Conservation (phyloP, 208 protist species). For the Porcisia hertigi region DNA sequence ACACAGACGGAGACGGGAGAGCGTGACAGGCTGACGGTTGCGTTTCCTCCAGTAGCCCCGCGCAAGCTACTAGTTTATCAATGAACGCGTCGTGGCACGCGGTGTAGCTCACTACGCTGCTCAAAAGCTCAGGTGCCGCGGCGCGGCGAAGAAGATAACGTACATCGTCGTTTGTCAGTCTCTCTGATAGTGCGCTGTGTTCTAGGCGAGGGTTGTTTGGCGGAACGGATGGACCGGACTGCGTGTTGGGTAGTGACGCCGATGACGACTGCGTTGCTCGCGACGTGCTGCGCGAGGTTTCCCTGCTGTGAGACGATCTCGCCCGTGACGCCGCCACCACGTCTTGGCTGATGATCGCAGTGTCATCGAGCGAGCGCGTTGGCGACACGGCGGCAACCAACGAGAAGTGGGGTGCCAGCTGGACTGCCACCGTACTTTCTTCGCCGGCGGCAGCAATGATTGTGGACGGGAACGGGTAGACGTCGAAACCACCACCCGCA, state of each 20-base stretch:
- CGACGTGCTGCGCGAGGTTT: slow-evolving; percentile 18
- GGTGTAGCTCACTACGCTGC: slow-evolving; percentile 5
- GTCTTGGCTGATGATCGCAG: slow-evolving; percentile 57
- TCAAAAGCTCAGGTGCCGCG: slow-evolving; percentile 15
- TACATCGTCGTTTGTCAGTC: slow-evolving; percentile 21
- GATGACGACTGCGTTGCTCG: neutral
- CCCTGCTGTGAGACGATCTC: slow-evolving; percentile 23
- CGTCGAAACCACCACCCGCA: neutral
- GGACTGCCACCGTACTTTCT: slow-evolving; percentile 31
- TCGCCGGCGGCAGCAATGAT: slow-evolving; percentile 55
- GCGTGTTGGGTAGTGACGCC: slow-evolving; percentile 2
- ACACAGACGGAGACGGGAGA: slow-evolving; percentile 21
- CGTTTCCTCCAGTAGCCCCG: slow-evolving; percentile 17
- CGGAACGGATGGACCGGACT: slow-evolving; percentile 4
- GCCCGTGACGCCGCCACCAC: slow-evolving; percentile 50
- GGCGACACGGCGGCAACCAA: slow-evolving; percentile 49
- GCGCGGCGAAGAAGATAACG: slow-evolving; percentile 12
- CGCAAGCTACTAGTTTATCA: slow-evolving; percentile 15
- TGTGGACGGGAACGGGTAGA: slow-evolving; percentile 23
- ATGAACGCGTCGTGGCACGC: slow-evolving; percentile 22
- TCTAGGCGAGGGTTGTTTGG: neutral
- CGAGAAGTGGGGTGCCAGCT: slow-evolving; percentile 49
- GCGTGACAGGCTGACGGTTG: slow-evolving; percentile 4
- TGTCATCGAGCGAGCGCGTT: slow-evolving; percentile 37
- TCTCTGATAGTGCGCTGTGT: neutral